Percentiles rank a stretch among this genome's conserved stretches.
Conservation (phyloP, 176 grass and related monocot species). For the Cenchrus americanus region DNA sequence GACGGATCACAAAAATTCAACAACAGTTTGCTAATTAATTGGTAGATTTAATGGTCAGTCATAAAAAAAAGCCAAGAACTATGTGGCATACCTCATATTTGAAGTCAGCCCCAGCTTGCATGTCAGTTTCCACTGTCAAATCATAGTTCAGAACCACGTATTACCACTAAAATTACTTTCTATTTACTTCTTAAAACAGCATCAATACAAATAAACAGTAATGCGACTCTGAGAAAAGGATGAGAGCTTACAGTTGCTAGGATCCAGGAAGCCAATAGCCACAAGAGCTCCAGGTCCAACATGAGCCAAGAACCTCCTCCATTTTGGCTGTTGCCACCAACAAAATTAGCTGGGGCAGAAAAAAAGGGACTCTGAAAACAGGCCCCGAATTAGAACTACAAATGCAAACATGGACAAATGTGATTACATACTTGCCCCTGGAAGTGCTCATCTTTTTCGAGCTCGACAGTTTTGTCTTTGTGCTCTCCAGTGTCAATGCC, state of each 20-base stretch:
- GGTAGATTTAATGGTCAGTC: not conserved
- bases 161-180: not conserved
- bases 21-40: not conserved
- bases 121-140: slow-evolving; percentile 44
- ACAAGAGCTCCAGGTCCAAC: slow-evolving; percentile 75
- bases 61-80: not conserved
- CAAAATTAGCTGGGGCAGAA: not conserved
- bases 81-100: slow-evolving; percentile 57
- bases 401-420: not conserved
- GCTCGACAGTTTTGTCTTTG: not conserved
- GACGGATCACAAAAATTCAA: not conserved
- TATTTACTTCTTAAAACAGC: not conserved
- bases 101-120: slow-evolving; percentile 68
- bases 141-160: not conserved
- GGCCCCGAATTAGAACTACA: not conserved
- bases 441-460: slow-evolving; percentile 4
- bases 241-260: slow-evolving; percentile 57
- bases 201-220: slow-evolving; percentile 1
- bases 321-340: slow-evolving; percentile 36
- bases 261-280: slow-evolving; percentile 72
- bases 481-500: not conserved
- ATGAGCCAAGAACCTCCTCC: slow-evolving; percentile 66
- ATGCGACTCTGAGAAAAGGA: not conserved
- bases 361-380: not conserved
- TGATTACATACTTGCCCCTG: slow-evolving; percentile 29